Percentiles rank a stretch among this genome's conserved stretches.
Conservation (phyloP, 176 grass and related monocot genomes). For the Echinochloa phyllopogon region DNA sequence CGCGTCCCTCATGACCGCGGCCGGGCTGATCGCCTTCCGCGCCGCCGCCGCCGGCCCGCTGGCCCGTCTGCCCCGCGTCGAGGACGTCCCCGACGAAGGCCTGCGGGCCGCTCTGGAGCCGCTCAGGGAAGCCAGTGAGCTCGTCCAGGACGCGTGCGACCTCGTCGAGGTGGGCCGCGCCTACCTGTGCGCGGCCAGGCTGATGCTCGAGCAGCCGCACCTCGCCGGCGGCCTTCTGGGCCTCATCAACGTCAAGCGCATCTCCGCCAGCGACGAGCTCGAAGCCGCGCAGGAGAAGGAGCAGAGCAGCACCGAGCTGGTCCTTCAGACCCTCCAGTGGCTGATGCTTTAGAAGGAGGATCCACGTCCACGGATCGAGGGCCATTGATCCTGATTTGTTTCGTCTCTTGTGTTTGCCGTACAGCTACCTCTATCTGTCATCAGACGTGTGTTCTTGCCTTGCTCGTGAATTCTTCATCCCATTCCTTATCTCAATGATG, state of each 20-base stretch:
- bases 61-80: not conserved
- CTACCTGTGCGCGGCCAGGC: not conserved
- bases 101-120: not conserved
- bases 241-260: not conserved
- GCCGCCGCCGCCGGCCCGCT: not conserved
- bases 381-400: not conserved
- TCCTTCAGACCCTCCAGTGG: accelerated
- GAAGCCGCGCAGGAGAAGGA: not conserved
- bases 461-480: not conserved
- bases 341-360: not conserved
- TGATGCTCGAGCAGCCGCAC: not conserved
- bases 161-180: not conserved
- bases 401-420: not conserved
- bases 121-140: not conserved
- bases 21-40: not conserved
- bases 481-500: not conserved
- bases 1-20: not conserved
- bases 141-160: not conserved
- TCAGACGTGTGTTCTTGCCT: too few relatives aligned
- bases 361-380: not conserved
- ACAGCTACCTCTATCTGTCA: too few relatives aligned
- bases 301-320: not conserved
- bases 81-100: not conserved
- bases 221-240: not conserved
- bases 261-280: not conserved